Conservation (phyloP, 2,329 filamentous ascomycete species). For the Grosmannia serpens region DNA sequence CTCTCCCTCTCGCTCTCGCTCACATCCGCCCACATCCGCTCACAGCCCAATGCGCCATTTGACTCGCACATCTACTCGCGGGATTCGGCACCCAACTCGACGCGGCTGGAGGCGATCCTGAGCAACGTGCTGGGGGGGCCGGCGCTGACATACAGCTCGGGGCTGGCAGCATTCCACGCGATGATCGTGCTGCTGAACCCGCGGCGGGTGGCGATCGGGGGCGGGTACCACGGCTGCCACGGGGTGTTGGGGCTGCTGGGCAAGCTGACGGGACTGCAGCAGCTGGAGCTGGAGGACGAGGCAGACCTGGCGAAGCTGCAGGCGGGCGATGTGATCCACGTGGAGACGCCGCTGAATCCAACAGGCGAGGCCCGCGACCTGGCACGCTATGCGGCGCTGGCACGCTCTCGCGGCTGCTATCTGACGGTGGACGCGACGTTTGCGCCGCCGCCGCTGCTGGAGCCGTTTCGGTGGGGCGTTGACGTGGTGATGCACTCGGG, state of each 20-base stretch:
- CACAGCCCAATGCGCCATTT: slow-evolving; percentile 34
- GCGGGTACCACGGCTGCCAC: slow-evolving; percentile 89
- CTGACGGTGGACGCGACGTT: slow-evolving; percentile 87
- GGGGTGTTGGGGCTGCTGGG: slow-evolving; percentile 64
- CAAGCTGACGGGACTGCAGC: slow-evolving; percentile 63
- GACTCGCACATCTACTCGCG: slow-evolving; percentile 78
- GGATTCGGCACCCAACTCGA: slow-evolving; percentile 64
- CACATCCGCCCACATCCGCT: neutral
- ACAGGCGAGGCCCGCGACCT: slow-evolving; percentile 72
- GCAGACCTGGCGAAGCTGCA: slow-evolving; percentile 45
- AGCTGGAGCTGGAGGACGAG: slow-evolving; percentile 51
- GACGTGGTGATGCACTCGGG: slow-evolving; percentile 87
- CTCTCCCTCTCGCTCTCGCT: neutral
- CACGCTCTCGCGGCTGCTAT: slow-evolving; percentile 59
- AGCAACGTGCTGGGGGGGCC: slow-evolving; percentile 59
- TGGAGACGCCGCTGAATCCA: slow-evolving; percentile 92
- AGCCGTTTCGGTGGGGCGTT: slow-evolving; percentile 71
- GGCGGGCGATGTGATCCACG: slow-evolving; percentile 72
- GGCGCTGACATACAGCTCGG: slow-evolving; percentile 68
- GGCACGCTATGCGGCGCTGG: slow-evolving; percentile 56
- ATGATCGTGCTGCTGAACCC: slow-evolving; percentile 77
- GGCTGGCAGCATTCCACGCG: slow-evolving; percentile 80
- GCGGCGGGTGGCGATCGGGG: slow-evolving; percentile 65
- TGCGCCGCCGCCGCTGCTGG: slow-evolving; percentile 76
- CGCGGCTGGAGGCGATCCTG: slow-evolving; percentile 76